phyloP scores from a whole-genome alignment of 371 early-diverging fungal genomes.

The Zychaea mexicana region DNA sequence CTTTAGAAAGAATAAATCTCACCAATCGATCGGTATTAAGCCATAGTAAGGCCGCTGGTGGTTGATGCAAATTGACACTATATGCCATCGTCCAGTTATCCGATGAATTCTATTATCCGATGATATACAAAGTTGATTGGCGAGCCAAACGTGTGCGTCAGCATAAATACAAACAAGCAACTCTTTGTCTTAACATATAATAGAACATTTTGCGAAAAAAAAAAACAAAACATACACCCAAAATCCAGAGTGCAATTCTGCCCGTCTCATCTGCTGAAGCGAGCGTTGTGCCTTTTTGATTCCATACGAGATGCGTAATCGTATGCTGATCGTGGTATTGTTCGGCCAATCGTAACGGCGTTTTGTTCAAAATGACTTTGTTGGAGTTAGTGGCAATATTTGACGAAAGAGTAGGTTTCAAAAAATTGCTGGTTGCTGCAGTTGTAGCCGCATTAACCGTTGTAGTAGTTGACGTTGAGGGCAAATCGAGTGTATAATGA shows the following conservation, averaged over 20 bases:
- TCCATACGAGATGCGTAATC: constrained; percentile 48
- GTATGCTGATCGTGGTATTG: constrained; percentile 38
- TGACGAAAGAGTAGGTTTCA: neutral
- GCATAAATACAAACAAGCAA: no score
- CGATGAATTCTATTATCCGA: constrained; percentile 30
- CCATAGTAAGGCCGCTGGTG: constrained; percentile 47
- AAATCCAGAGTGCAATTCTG: constrained; percentile 42
- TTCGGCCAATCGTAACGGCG: constrained; percentile 30
- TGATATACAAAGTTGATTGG: no score
- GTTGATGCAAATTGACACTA: constrained; percentile 38
- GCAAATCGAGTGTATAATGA: constrained; percentile 24
- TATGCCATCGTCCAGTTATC: constrained; percentile 36
- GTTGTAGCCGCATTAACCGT: neutral
- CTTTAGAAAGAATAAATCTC: neutral
- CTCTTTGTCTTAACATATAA: no score
- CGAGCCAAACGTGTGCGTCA: no score
- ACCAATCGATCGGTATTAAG: constrained; percentile 44
- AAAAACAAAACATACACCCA: constrained; percentile 28
- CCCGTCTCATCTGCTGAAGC: constrained; percentile 52
- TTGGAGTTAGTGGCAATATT: neutral
- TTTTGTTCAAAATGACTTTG: constrained; percentile 20
- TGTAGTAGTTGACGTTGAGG: neutral
- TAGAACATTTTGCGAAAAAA: constrained; percentile 1
- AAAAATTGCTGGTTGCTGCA: no score
- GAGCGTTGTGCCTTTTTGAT: constrained; percentile 42